phyloP scores from a whole-genome alignment of 306 rosid species.

The Corylus avellana region DNA sequence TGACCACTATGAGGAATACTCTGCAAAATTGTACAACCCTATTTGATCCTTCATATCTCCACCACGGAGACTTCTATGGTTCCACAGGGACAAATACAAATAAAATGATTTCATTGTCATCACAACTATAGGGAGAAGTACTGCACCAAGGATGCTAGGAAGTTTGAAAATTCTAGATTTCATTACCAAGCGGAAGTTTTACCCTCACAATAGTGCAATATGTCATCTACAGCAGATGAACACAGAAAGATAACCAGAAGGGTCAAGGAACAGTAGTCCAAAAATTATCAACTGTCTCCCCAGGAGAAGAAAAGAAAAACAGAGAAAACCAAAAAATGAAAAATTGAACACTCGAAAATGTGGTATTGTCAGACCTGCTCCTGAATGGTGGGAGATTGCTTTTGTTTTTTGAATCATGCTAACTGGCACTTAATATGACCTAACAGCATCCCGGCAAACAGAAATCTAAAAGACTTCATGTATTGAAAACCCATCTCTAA shows the following conservation, averaged over 20 bases:
- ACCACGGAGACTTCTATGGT: not conserved
- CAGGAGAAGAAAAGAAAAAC: conserved; percentile 24
- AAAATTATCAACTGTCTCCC: conserved; percentile 6
- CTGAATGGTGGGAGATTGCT: conserved; percentile 1
- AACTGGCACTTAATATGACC: conserved; percentile 31
- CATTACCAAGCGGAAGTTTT: not conserved
- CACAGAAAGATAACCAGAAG: conserved; percentile 29
- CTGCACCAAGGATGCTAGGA: not conserved
- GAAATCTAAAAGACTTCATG: conserved; percentile 25
- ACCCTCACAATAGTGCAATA: not conserved
- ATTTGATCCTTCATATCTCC: no score
- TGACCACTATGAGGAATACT: no score
- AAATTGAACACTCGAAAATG: conserved; percentile 36
- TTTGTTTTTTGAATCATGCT: conserved; percentile 17
- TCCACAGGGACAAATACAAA: no score
- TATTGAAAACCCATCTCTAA: conserved; percentile 36
- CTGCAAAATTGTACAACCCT: no score
- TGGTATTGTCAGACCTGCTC: conserved; percentile 36
- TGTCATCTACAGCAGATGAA: conserved; percentile 4
- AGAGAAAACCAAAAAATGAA: conserved; percentile 21
- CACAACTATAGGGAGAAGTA: not conserved
- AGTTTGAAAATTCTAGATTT: not conserved
- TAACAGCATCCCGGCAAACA: conserved; percentile 33
- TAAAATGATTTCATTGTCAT: no score
- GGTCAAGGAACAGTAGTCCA: conserved; percentile 17